These are phyloP conservation scores for Ustilago shanxiensis DNA, from an alignment of 1,284 basidiomycete species.

Conservation along the genomic window DNA sequence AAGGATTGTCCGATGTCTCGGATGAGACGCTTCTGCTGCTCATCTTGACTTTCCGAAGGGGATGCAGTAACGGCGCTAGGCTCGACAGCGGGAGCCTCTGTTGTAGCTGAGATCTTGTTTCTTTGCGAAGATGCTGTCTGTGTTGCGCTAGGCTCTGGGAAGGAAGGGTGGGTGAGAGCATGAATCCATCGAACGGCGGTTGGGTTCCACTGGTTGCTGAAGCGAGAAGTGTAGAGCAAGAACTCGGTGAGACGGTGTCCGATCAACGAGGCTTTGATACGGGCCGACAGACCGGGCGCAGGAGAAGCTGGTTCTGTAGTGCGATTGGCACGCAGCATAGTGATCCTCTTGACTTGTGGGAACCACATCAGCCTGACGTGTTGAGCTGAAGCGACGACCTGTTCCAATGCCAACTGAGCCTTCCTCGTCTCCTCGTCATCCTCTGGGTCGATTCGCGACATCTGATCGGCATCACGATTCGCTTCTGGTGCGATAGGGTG, in stretches of 20 bases:
- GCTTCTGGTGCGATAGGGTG: slow-evolving; percentile 38
- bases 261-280: slow-evolving; percentile 42
- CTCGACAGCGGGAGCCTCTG: slow-evolving; percentile 66
- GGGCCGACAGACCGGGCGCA: slow-evolving; percentile 17
- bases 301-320: slow-evolving; percentile 74
- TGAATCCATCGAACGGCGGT: slow-evolving; percentile 48
- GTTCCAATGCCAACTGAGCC: slow-evolving; percentile 74
- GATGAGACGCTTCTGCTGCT: slow-evolving; percentile 37
- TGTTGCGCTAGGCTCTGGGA: slow-evolving; percentile 17
- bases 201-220: slow-evolving; percentile 33
- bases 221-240: slow-evolving; percentile 51
- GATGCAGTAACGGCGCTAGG: slow-evolving; percentile 52
- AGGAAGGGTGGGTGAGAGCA: slow-evolving; percentile 45
- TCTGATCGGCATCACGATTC: slow-evolving; percentile 29
- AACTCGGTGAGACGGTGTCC: slow-evolving; percentile 49
- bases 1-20: slow-evolving; percentile 38
- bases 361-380: slow-evolving; percentile 97
- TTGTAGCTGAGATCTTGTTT: slow-evolving; percentile 25
- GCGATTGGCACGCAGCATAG: slow-evolving; percentile 81
- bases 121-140: not conserved
- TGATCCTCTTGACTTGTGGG: slow-evolving; percentile 81
- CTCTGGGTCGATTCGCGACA: slow-evolving; percentile 36
- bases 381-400: slow-evolving; percentile 74
- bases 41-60: slow-evolving; percentile 51
- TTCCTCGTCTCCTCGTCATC: slow-evolving; percentile 66